Conservation (phyloP, 129 eudicot species). For the Flaveria brownii region DNA sequence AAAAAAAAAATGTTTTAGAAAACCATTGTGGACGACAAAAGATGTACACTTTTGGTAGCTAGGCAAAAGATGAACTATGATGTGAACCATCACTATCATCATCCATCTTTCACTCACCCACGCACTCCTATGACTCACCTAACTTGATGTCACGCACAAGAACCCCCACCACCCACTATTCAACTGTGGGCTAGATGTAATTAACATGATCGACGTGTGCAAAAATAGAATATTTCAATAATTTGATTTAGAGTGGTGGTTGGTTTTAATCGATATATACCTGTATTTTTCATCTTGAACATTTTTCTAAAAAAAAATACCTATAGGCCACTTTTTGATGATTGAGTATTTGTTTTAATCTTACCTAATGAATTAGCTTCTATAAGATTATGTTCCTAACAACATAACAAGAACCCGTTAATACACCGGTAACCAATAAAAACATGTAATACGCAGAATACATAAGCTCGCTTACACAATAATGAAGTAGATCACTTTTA, state of each 20-base stretch:
- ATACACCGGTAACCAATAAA: no score
- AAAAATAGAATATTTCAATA: slow-evolving; percentile 24
- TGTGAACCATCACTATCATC: slow-evolving; percentile 21
- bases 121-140: slow-evolving; percentile 24
- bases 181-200: slow-evolving; percentile 13
- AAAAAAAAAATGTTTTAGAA: no score
- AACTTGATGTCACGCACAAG: slow-evolving; percentile 30
- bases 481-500: no score
- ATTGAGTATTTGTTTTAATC: not conserved
- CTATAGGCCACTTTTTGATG: not conserved
- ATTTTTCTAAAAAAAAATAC: not conserved
- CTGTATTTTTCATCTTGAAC: slow-evolving; percentile 1
- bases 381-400: no score
- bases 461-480: no score
- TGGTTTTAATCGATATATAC: slow-evolving; percentile 1
- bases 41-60: no score
- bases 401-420: no score
- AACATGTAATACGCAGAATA: no score
- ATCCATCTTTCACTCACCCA: slow-evolving; percentile 17
- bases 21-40: no score
- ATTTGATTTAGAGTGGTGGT: slow-evolving; percentile 28
- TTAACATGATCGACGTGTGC: slow-evolving; percentile 22
- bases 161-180: slow-evolving; percentile 23
- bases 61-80: slow-evolving; percentile 2
- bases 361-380: no score